These are phyloP conservation scores for Dactylellina cionopaga DNA, from an alignment of 2,329 filamentous ascomycete genomes.

Conservation along the genomic window DNA sequence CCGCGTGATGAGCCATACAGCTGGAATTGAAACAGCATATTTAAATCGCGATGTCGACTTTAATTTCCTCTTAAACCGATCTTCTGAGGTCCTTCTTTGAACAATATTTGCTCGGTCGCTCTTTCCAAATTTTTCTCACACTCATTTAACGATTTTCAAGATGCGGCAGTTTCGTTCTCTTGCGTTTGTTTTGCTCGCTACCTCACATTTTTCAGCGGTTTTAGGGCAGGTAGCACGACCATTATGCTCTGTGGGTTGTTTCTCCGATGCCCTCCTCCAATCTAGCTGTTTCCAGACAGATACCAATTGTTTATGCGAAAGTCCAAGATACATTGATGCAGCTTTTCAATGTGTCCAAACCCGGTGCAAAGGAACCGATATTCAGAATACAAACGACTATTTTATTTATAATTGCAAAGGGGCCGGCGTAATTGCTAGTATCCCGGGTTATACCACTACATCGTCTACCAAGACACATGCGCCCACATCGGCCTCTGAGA, in stretches of 20 bases:
- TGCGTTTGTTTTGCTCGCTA: background rate
- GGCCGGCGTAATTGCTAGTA: background rate
- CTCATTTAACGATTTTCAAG: too few species aligned
- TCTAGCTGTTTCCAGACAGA: constrained; percentile 15
- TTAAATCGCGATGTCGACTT: too few species aligned
- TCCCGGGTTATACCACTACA: background rate
- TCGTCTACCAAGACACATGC: background rate
- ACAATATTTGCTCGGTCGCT: too few species aligned
- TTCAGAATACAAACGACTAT: background rate
- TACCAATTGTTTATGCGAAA: constrained; percentile 6
- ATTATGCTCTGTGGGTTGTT: background rate
- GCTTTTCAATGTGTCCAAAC: background rate
- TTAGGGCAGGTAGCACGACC: constrained; percentile 1
- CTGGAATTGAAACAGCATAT: too few species aligned
- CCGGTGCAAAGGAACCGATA: background rate
- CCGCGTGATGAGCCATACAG: too few species aligned
- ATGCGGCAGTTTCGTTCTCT: too few species aligned
- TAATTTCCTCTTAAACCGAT: too few species aligned
- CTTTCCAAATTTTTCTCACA: too few species aligned
- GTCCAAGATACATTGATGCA: constrained; percentile 2
- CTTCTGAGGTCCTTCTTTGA: too few species aligned
- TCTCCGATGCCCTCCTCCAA: background rate
- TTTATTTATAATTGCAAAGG: background rate
- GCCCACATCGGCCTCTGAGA: background rate
- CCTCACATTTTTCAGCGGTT: background rate